phyloP scores from a whole-genome alignment of 768 basidiomycete genomes.

The Xanthoconium purpureum region DNA sequence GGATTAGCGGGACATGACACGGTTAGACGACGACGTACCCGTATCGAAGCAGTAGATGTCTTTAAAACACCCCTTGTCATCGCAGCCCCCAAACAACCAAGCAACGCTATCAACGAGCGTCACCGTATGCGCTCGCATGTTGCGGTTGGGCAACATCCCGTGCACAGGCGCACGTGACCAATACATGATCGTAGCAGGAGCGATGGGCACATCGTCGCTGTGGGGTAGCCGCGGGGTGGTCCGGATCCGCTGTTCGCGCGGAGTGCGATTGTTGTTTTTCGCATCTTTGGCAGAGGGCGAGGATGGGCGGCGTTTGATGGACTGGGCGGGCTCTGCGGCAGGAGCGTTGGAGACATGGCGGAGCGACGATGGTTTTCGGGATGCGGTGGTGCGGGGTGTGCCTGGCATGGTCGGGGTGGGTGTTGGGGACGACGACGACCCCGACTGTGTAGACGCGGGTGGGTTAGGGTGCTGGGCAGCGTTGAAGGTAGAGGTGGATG shows the following conservation, averaged over 20 bases:
- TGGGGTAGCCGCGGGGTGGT: conserved; percentile 59
- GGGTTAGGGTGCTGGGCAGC: not conserved
- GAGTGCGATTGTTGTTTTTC: conserved; percentile 6
- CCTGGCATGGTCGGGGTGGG: conserved; percentile 20
- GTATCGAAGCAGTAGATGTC: conserved; percentile 86
- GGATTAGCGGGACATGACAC: not conserved
- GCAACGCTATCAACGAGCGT: conserved; percentile 79
- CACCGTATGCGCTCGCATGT: conserved; percentile 79
- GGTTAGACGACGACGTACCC: conserved; percentile 40
- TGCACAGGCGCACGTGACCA: conserved; percentile 84
- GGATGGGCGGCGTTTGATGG: conserved; percentile 25
- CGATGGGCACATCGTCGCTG: conserved; percentile 53
- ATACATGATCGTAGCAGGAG: conserved; percentile 76
- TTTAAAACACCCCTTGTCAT: conserved; percentile 68
- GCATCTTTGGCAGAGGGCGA: conserved; percentile 30
- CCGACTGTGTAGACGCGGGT: not conserved
- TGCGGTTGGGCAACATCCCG: conserved; percentile 61
- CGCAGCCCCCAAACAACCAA: conserved; percentile 90
- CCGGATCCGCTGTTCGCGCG: conserved; percentile 37
- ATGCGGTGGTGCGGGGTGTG: conserved; percentile 25
- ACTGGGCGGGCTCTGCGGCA: conserved; percentile 22
- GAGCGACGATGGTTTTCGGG: conserved; percentile 33
- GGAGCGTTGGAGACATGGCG: conserved; percentile 31
- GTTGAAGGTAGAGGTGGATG: conserved; percentile 39
- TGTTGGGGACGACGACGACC: conserved; percentile 10